Evolutionary conservation across 1,284 basidiomycete species (phyloP).

Genomic region (Sporisorium scitamineum): DNA sequence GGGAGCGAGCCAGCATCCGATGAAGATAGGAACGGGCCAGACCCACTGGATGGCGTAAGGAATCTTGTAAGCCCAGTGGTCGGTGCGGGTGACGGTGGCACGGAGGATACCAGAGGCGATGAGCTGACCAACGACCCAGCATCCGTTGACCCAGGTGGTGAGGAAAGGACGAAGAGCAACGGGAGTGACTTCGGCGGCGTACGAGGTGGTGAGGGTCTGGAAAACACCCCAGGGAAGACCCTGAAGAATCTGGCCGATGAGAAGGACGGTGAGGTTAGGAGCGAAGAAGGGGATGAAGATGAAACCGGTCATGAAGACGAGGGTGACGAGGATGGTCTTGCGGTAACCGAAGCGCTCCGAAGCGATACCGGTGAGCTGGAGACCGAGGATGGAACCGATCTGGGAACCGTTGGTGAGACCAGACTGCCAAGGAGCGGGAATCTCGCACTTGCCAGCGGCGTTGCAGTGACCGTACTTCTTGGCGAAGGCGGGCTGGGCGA

Average conservation of each 20-base stretch:
- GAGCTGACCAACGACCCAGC: slow-evolving; percentile 71
- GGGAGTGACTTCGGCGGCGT: slow-evolving; percentile 73
- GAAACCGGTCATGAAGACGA: slow-evolving; percentile 67
- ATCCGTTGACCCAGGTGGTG: slow-evolving; percentile 72
- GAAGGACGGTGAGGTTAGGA: slow-evolving; percentile 68
- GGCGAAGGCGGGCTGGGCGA: slow-evolving; percentile 69
- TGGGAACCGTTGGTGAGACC: slow-evolving; percentile 61
- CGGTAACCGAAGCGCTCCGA: slow-evolving; percentile 71
- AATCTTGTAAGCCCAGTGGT: slow-evolving; percentile 69
- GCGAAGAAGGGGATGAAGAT: slow-evolving; percentile 71
- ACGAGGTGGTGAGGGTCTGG: slow-evolving; percentile 72
- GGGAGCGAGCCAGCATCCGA: slow-evolving; percentile 67
- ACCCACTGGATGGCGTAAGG: slow-evolving; percentile 72
- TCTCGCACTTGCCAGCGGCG: slow-evolving; percentile 67
- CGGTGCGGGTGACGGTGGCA: slow-evolving; percentile 61
- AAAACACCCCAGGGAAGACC: slow-evolving; percentile 71
- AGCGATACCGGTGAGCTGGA: slow-evolving; percentile 69
- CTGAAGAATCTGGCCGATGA: slow-evolving; percentile 69
- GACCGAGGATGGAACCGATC: slow-evolving; percentile 69
- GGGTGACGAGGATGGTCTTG: slow-evolving; percentile 64
- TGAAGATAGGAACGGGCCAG: slow-evolving; percentile 67
- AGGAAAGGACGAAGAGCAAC: slow-evolving; percentile 72
- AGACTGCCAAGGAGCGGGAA: slow-evolving; percentile 72
- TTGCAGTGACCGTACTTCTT: slow-evolving; percentile 64
- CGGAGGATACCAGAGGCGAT: slow-evolving; percentile 71